Base-by-base conservation (phyloP, 371 early-diverging fungal genomes). In the Apophysomyces ossiformis region DNA sequence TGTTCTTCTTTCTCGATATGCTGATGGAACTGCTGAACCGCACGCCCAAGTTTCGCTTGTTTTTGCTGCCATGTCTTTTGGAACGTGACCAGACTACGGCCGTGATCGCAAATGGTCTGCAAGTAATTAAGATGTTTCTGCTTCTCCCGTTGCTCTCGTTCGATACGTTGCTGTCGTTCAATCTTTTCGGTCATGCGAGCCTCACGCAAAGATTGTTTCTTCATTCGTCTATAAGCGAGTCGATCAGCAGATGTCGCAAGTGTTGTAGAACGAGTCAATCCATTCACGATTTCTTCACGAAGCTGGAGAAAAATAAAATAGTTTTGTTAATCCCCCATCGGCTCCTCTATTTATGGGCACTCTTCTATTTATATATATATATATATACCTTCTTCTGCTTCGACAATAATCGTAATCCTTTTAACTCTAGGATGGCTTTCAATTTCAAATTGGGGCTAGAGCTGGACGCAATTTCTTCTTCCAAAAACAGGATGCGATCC, bases 1-100 rank as follows among this genome's bases (percentile, higher is more conserved):
- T 93, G 92, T 69, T 97, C 97, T 70, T 96, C 96, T 77, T 94
- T 94, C 71, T 95, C 95, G 37, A 93, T 84, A 46, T 87, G 84
- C n/a, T 81, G 77, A 74, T 98, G 98, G 78, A 87, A 89, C 46
- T 89, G 85, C 35, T 89, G 60, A 13, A 98, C 92, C 15, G 87
- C 77, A 11, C 85, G 78, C 13, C 96, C 98, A 35, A 97, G 77
- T 64, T 90, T 91, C 60, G 74, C 69, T 72, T 87, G 86, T 66
- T 85, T 85, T 43, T 79, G 74, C 69, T 88, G 88, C 66, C 88
- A 86, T 38, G 73, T 75, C n/a, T 79, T 70, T 70, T 93, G 93
- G 68, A 85, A 85, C 18, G 71, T 58, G 5, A 81, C 72, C 69
- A 96, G 72, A n/a, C 89, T 87, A 8, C 88, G 86, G 35, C 95